phyloP scores from a whole-genome alignment of 2,329 filamentous ascomycete species.

The Incumbomyces lentus region DNA sequence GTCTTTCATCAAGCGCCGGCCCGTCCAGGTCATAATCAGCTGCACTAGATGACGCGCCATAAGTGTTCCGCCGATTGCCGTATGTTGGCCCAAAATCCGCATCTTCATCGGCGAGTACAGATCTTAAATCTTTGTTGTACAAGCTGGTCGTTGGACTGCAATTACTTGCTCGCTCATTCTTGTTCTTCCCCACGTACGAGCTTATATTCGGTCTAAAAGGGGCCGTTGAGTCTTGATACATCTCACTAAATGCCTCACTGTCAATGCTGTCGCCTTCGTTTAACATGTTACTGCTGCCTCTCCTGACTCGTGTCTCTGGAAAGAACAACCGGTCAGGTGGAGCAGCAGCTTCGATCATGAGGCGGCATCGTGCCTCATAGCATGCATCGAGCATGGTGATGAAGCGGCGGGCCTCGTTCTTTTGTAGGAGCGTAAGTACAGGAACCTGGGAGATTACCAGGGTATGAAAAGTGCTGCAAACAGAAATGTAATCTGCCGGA shows the following conservation, averaged over 20 bases:
- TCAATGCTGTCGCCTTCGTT: conserved; percentile 44
- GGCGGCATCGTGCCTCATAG: conserved; percentile 71
- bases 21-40: conserved; percentile 12
- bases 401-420: conserved; percentile 71
- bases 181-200: conserved; percentile 41
- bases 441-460: conserved; percentile 64
- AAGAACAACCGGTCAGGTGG: conserved; percentile 70
- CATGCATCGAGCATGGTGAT: conserved; percentile 72
- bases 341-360: conserved; percentile 56
- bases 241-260: conserved; percentile 59
- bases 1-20: conserved; percentile 6
- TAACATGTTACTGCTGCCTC: conserved; percentile 16
- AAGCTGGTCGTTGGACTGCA: conserved; percentile 12
- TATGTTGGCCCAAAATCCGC: conserved; percentile 25
- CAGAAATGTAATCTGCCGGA: conserved; percentile 71
- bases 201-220: conserved; percentile 73
- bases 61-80: conserved; percentile 21
- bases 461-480: conserved; percentile 70
- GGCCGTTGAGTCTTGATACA: conserved; percentile 65
- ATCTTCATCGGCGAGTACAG: conserved; percentile 25
- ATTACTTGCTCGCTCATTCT: conserved; percentile 20
- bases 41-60: conserved; percentile 10
- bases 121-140: conserved; percentile 12
- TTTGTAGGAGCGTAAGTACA: conserved; percentile 54
- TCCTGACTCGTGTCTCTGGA: conserved; percentile 41